Evolutionary conservation across 495 filamentous ascomycete genomes (phyloP).

Genomic region (Daldinia concentrica): DNA sequence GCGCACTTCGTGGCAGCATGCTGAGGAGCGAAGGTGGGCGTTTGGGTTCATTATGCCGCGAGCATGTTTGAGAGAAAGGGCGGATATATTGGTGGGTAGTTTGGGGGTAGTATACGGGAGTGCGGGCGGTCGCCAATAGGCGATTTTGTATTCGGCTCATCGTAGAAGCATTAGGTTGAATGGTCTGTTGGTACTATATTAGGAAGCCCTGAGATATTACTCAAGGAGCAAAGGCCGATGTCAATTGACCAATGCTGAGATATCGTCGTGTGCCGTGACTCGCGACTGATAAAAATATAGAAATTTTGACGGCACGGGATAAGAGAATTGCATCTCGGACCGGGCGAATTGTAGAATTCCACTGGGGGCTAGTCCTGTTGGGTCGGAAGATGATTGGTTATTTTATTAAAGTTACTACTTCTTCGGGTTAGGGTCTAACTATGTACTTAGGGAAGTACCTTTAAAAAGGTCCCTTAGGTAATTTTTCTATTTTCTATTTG

Average conservation of each 20-base stretch:
- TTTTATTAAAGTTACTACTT: neutral
- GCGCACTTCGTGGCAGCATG: neutral
- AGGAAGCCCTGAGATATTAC: neutral
- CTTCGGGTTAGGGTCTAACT: slow-evolving; percentile 1
- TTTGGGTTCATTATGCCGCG: slow-evolving; percentile 4
- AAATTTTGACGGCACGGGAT: slow-evolving; percentile 32
- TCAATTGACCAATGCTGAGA: slow-evolving; percentile 12
- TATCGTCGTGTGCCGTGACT: slow-evolving; percentile 4
- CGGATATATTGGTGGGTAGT: slow-evolving; percentile 49
- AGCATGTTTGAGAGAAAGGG: slow-evolving; percentile 54
- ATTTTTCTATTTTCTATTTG: slow-evolving; percentile 40
- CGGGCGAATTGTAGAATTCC: slow-evolving; percentile 21
- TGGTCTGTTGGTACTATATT: neutral
- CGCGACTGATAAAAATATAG: slow-evolving; percentile 15
- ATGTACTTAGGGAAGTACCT: slow-evolving; percentile 3
- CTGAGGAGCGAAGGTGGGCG: slow-evolving; percentile 13
- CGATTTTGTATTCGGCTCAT: slow-evolving; percentile 59
- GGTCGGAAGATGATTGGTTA: slow-evolving; percentile 12
- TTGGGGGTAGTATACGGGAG: slow-evolving; percentile 40
- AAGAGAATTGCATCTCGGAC: slow-evolving; percentile 24
- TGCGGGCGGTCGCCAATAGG: slow-evolving; percentile 56
- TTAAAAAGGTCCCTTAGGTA: slow-evolving; percentile 5
- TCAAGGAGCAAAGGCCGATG: neutral
- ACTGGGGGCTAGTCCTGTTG: neutral
- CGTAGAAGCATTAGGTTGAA: slow-evolving; percentile 36